Evolutionary conservation across 106 monocot species (phyloP), one percentile per base, ranked within the genome.

Genomic region (Acanthochlamys bracteata): DNA sequence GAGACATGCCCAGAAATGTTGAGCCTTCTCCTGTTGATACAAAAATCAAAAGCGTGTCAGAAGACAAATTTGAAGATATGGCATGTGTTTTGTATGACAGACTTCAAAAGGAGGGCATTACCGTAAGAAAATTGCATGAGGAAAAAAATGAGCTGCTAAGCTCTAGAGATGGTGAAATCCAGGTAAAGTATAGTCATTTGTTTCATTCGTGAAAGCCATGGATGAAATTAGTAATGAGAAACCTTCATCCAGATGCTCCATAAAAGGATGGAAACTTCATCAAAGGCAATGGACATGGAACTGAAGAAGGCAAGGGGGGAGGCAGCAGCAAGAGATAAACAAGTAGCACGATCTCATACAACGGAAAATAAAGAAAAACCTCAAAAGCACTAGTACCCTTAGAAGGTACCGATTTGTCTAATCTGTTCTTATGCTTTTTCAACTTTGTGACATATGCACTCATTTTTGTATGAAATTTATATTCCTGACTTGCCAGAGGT

Each of bases 1-100:
- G 27, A 60, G 73, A 69, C 25, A 46, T 0, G 23, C 26, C 53
- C 66, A 39, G 41, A 21, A 57, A 53, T 62, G 55, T 22, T 39
- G 11, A 11, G 15, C 14, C 9, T 65, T 26, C 24, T 47, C 59
- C 63, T 26, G 13, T 33, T n/a, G 33, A 61, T 9, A 22, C 69
- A 65, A 39, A 66, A 60, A 70, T 24, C 39, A 45, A 57, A 22
- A 9, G 55, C 25, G 15, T 20, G 24, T 11, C 25, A 22, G 66
- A 68, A 55, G 64, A 70, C 64, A 51, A 19, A 7, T 33, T n/a
- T 53, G 54, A 82, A 43, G 79, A 79, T 61, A 24, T 70, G 65
- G 76, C 83, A 10, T 79, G 79, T 56, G 69, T 76, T 40, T 69
- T 79, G 22, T 79, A 76, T 73, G 83, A 83, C 39, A 76, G 53